Base-by-base conservation (phyloP, 768 basidiomycete species). In the Dentipellis sp. region DNA sequence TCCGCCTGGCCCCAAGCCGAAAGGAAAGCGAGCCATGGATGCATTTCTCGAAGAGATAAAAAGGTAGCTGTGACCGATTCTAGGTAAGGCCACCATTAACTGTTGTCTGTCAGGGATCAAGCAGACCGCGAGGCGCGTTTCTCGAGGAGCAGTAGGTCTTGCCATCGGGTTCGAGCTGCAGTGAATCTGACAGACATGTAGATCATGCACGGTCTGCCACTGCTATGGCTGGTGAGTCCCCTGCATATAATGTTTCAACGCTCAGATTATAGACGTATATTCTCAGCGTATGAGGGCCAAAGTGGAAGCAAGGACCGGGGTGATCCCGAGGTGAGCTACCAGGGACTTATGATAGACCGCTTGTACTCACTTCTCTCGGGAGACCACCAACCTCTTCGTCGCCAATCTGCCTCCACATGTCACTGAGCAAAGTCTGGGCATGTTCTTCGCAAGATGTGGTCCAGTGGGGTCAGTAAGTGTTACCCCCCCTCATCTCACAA, bases 371-470 rank as follows among this genome's bases (percentile, higher is more conserved):
- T 51, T 52, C n/a, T 52, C 39, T 53, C 45, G 12, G 16, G 59
- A 94, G 88, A 97, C 95, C 1, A 91, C 94, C 39, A 99, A 99
- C 64, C 71, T 99, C 12, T 98, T 95, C 67, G 93, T 99, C 38
- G 92, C 93, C 11, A 97, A 97, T 67, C 71, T 99, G 22, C 97
- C 97, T 4, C 72, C 80, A 0, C 84, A 87, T 67, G 86, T 97
- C 12, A 93, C 86, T 1, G 97, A 97, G 63, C 84, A 85, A 61
- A 78, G 77, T 23, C 69, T 99, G 42, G 97, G 97, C 2, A 79
- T 81, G 58, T 92, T 97, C 68, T 99, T 99, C 67, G 94, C 94
- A 2, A 82, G 86, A 46, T 78, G 78, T 56, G 97, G 97, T 0
- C 91, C 94, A n/a, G 88, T 99, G 59, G 95, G 88, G 21, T 94